Evolutionary conservation across 768 basidiomycete species (phyloP), one percentile per base, ranked within the genome.

Genomic region (Cytidiella melzeri): DNA sequence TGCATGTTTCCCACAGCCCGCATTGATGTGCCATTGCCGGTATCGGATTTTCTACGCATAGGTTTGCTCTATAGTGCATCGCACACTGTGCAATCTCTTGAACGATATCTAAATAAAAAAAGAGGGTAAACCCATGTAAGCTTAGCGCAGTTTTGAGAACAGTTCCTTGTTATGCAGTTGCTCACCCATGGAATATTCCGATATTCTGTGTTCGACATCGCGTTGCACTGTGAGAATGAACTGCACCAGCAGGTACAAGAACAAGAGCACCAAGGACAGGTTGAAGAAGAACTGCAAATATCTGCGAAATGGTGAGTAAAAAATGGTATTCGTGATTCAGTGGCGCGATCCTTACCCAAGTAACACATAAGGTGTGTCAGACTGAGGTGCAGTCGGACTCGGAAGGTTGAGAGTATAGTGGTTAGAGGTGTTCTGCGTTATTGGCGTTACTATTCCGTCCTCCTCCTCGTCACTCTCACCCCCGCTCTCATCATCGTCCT

Each of bases 221-320:
- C 80, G 77, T 58, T 92, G 87, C 27, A 99, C 84, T 7, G 92
- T 93, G 51, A 88, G 70, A 61, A 98, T 84, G 68, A 94, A 92
- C 62, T 87, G 84, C 41, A 93, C 69, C 40, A 86, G 72, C 51
- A 97, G 74, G 63, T 93, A 96, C 54, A 99, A 69, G 60, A 90
- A 87, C 42, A 94, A 71, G 36, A 89, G 58, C 42, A 92, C 81
- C 30, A 97, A 77, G 5, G 87, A 83, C 20, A 89, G 69, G 66
- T 97, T 96, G 72, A 96, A 96, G 67, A 89, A 81, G 69, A 98
- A 91, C 64, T 98, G 95, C 19, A 95, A 72, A 66, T 98, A 98
- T 53, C 90, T 89, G 53, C 23, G 15, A 1, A 10, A 49, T 2
- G 11, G 39, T 25, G n/a, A 28, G 21, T 23, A 25, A 7, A 5